Evolutionary conservation across 1,284 basidiomycete genomes (phyloP), one percentile per base, ranked within the genome.

Genomic region (Lignosus rhinocerotis): DNA sequence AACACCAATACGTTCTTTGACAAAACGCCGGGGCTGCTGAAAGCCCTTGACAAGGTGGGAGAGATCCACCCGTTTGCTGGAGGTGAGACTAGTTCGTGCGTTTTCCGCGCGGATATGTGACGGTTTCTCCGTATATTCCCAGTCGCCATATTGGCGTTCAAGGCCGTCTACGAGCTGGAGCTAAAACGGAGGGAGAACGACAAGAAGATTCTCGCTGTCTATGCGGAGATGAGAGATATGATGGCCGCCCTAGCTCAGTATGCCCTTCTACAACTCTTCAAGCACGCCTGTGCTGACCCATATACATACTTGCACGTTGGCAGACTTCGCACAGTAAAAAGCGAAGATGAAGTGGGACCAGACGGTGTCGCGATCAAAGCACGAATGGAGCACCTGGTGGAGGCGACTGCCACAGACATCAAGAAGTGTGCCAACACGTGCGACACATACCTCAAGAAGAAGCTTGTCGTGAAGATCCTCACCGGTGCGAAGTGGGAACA

Each of bases 71-170:
- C 69, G 1, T 64, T 69, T 43, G 66, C 19, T 59, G 70, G 68
- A 43, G 17, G 63, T 56, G 17, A 16, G 31, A 14, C 11, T 34
- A 6, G 7, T 14, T n/a, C 8, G 8, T 42, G 39, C 39, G n/a
- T 19, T 30, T 6, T 1, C 8, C 43, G 10, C 6, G 19, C 17
- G n/a, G 17, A 43, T 19, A 1, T n/a, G 36, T 14, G 12, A 14
- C 11, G 36, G 11, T 39, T 11, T 12, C 11, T 14, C 7, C 36
- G n/a, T 39, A 31, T 31, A 5, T 17, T 4, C 30, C 10, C n/a
- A 82, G 80, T 75, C 14, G 75, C 74, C 9, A 76, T 80, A 1
- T 51, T 73, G 16, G 77, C 79, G 0, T 81, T 81, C 67, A 74
- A 76, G 58, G 68, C 72, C 2, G 76, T 77, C 0, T 70, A 76